phyloP scores from a whole-genome alignment of 495 filamentous ascomycete genomes.

The Lophium mytilinum region DNA sequence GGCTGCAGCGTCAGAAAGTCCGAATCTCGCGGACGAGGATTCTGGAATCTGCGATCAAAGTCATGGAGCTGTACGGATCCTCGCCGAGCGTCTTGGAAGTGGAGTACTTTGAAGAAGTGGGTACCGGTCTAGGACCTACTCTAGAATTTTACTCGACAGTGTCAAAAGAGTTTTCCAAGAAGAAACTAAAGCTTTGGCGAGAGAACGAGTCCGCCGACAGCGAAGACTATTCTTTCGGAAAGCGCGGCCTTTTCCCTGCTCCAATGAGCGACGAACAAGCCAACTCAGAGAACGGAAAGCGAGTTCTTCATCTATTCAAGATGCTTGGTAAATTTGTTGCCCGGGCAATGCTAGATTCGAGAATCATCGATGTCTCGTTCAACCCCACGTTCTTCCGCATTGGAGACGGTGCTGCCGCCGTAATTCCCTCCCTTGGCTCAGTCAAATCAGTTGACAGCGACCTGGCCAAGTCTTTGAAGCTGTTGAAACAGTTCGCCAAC shows the following conservation, averaged over 20 bases:
- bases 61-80: slow-evolving; percentile 98
- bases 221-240: slow-evolving; percentile 80
- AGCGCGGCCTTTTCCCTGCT: slow-evolving; percentile 81
- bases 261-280: slow-evolving; percentile 79
- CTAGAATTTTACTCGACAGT: slow-evolving; percentile 98
- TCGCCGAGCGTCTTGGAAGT: slow-evolving; percentile 94
- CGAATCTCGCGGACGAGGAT: slow-evolving; percentile 89
- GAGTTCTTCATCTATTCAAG: slow-evolving; percentile 80
- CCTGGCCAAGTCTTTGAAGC: slow-evolving; percentile 75
- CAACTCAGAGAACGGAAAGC: slow-evolving; percentile 65
- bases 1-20: slow-evolving; percentile 93
- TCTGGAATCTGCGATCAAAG: slow-evolving; percentile 91
- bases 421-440: slow-evolving; percentile 83
- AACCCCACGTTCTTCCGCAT: slow-evolving; percentile 98
- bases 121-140: slow-evolving; percentile 91
- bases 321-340: slow-evolving; percentile 97
- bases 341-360: slow-evolving; percentile 93
- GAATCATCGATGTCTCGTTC: slow-evolving; percentile 96
- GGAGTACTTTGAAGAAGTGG: slow-evolving; percentile 98
- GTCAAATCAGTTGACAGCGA: slow-evolving; percentile 83
- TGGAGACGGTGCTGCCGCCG: slow-evolving; percentile 60
- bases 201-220: slow-evolving; percentile 72
- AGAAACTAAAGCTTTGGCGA: slow-evolving; percentile 92
- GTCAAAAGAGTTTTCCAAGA: slow-evolving; percentile 94
- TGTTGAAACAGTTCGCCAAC: slow-evolving; percentile 78